A percentile compares a stretch with the other conserved stretches of the same genome.
These are phyloP conservation scores for Phytophthora hibernalis DNA, from an alignment of 352 stramenopile genomes.

Conservation along the genomic window DNA sequence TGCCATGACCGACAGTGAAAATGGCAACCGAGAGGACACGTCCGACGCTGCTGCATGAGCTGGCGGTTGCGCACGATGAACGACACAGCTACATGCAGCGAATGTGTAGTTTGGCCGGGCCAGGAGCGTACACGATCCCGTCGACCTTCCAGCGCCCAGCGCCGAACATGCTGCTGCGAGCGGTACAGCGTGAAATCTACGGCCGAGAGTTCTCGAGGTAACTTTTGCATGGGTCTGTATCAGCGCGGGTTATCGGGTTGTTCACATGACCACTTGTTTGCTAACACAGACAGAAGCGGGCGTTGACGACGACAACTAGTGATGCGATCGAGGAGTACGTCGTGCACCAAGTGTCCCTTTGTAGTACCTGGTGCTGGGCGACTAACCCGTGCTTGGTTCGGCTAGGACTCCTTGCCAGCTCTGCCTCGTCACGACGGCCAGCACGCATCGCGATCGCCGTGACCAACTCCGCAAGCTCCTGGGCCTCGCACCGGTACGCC, in stretches of 20 bases:
- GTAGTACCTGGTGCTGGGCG: constrained; percentile 19
- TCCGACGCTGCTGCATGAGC: constrained; percentile 18
- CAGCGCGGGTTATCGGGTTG: constrained; percentile 18
- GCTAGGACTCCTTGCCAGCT: constrained; percentile 30
- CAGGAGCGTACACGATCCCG: constrained; percentile 65
- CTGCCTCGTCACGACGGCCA: constrained; percentile 32
- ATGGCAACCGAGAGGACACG: constrained; percentile 29
- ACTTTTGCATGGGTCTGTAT: constrained; percentile 5
- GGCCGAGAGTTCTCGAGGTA: constrained; percentile 69
- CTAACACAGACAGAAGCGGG: constrained; percentile 40
- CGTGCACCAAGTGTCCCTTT: constrained; percentile 16
- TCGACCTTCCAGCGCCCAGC: constrained; percentile 50
- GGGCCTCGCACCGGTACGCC: constrained; percentile 12
- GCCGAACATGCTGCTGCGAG: constrained; percentile 48
- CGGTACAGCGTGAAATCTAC: constrained; percentile 58
- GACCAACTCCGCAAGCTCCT: constrained; percentile 43
- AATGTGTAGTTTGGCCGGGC: constrained; percentile 50
- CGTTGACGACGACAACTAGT: constrained; percentile 11
- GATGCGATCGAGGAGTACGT: constrained; percentile 15
- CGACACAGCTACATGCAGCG: constrained; percentile 66
- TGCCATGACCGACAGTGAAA: constrained; percentile 1
- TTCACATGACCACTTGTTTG: constrained; percentile 10
- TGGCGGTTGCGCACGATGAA: constrained; percentile 31
- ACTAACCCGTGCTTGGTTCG: constrained; percentile 32
- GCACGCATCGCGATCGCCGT: constrained; percentile 47